phyloP scores from a whole-genome alignment of 257 asterid genomes.

The Ophiorrhiza pumila region DNA sequence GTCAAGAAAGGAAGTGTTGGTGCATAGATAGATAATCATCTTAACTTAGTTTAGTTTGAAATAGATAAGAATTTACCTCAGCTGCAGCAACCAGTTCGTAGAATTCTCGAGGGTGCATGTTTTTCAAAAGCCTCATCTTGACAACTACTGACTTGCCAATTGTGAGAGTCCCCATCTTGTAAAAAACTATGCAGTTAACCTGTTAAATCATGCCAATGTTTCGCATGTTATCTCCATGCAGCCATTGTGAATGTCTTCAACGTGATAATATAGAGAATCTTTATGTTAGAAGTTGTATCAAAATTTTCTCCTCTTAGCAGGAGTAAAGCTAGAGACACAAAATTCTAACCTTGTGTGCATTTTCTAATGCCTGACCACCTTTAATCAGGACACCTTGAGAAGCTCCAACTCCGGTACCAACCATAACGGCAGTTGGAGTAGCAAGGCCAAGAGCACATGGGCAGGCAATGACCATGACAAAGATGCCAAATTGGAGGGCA shows the following conservation, averaged over 20 bases:
- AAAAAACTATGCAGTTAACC: slow-evolving; percentile 72
- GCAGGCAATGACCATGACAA: slow-evolving; percentile 91
- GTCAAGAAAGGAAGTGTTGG: too few relatives aligned
- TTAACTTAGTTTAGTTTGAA: background rate
- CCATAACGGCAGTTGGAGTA: slow-evolving; percentile 93
- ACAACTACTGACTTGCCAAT: slow-evolving; percentile 78
- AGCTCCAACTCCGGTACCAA: slow-evolving; percentile 80
- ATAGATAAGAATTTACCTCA: slow-evolving; percentile 49
- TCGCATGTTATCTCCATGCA: background rate
- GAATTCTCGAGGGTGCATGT: slow-evolving; percentile 47
- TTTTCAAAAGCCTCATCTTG: slow-evolving; percentile 46
- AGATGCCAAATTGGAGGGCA: slow-evolving; percentile 81
- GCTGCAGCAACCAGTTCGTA: slow-evolving; percentile 69
- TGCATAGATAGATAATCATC: too few relatives aligned
- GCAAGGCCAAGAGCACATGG: slow-evolving; percentile 93
- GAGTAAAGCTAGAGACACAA: background rate
- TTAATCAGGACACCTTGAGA: slow-evolving; percentile 79
- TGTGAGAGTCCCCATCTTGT: slow-evolving; percentile 88
- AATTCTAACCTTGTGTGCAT: slow-evolving; percentile 63
- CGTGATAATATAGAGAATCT: too few relatives aligned
- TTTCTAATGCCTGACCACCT: slow-evolving; percentile 90
- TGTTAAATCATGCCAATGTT: slow-evolving; percentile 20
- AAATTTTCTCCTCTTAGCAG: background rate
- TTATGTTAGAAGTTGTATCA: too few relatives aligned
- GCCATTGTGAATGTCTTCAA: too few relatives aligned